Evolutionary conservation across 345 rosid genomes (phyloP).

Genomic region (Syzygium aqueum): DNA sequence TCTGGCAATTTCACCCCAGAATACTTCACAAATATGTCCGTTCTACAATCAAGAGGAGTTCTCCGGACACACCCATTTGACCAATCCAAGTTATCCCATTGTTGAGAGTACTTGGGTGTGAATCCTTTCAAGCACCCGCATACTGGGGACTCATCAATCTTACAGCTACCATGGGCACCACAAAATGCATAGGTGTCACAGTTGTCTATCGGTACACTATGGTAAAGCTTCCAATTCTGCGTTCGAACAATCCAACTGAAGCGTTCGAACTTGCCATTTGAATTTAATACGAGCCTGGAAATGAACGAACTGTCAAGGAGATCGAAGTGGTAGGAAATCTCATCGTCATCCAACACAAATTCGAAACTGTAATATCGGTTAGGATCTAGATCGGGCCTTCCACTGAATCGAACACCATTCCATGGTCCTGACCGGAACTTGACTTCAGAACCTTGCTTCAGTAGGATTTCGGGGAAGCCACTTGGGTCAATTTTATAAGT

Average conservation of each 20-base stretch:
- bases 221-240: conserved; percentile 14
- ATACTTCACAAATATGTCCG: conserved; percentile 20
- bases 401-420: conserved; percentile 37
- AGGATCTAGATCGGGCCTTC: conserved; percentile 16
- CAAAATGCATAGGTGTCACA: conserved; percentile 33
- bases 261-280: conserved; percentile 18
- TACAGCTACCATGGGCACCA: conserved; percentile 31
- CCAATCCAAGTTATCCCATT: conserved; percentile 26
- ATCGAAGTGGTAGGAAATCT: conserved; percentile 22
- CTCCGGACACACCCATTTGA: conserved; percentile 37
- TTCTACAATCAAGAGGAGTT: conserved; percentile 14
- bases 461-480: conserved; percentile 28
- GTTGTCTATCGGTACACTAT: conserved; percentile 23
- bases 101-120: conserved; percentile 16
- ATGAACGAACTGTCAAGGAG: conserved; percentile 5
- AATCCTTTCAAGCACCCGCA: conserved; percentile 43
- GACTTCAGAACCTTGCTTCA: conserved; percentile 4
- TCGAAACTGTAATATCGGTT: not conserved
- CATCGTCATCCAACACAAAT: conserved; percentile 17
- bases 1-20: conserved; percentile 35
- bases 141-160: conserved; percentile 13
- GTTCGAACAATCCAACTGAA: conserved; percentile 24
- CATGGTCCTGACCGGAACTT: conserved; percentile 36
- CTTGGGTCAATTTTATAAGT: conserved; percentile 8
- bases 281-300: conserved; percentile 17